phyloP scores from a whole-genome alignment of 331 rosid genomes.

The Cucumis variabilis region DNA sequence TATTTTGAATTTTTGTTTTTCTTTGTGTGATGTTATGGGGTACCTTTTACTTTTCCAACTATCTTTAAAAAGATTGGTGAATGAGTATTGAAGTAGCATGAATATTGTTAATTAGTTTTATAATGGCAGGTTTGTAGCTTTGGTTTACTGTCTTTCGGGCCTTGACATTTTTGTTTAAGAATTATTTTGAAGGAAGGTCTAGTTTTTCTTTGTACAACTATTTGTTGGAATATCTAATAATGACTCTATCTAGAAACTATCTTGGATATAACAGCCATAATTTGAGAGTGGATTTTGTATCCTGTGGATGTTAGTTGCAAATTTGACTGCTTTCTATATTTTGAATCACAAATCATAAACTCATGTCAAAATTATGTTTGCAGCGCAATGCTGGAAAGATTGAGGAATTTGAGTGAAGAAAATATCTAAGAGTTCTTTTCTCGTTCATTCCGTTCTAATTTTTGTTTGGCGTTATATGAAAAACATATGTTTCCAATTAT shows the following conservation, averaged over 20 bases:
- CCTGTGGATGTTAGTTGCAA: no score
- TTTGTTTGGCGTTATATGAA: neutral
- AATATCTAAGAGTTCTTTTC: slow-evolving; percentile 58
- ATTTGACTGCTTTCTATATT: neutral
- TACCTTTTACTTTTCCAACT: neutral
- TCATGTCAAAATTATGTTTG: slow-evolving; percentile 35
- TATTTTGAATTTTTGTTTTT: neutral
- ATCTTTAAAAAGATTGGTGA: neutral
- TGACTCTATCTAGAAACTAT: neutral
- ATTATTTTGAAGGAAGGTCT: no score
- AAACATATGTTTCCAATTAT: slow-evolving; percentile 25
- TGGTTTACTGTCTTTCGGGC: no score
- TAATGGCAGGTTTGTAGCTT: slow-evolving; percentile 47
- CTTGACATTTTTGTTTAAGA: no score
- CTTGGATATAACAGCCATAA: neutral
- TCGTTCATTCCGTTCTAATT: slow-evolving; percentile 19
- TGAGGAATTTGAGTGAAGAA: slow-evolving; percentile 83
- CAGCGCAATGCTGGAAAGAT: slow-evolving; percentile 88
- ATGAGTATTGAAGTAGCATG: neutral
- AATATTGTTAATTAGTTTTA: slow-evolving; percentile 9
- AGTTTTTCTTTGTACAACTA: no score
- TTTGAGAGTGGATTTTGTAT: no score
- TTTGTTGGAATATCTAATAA: no score
- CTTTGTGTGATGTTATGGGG: neutral
- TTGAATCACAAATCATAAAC: neutral